Evolutionary conservation across 2,329 filamentous ascomycete genomes (phyloP), one percentile per base, ranked within the genome.

Genomic region (Talaromyces sp.): DNA sequence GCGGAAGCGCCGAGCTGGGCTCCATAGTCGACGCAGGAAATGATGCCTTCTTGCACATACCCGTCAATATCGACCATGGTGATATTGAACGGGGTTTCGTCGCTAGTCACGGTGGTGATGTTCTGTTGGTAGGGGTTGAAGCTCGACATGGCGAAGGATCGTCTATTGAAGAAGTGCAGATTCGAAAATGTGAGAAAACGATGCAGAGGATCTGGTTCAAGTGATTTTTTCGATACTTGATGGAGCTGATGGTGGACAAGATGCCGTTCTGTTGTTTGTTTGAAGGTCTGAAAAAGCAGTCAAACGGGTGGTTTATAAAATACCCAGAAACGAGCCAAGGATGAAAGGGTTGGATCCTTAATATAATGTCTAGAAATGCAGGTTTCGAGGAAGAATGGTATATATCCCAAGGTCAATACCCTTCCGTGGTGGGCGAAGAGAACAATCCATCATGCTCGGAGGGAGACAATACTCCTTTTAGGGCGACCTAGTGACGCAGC

Each of bases 1-100:
- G 88, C 65, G 54, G 84, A 85, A 28, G 89, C 85, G 33, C 91
- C 91, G 57, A 92, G 81, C 72, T 94, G 90, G 18, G 83, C 77
- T 58, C 85, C 87, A 71, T 88, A 91, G 75, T 87, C 88, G 79
- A 90, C 86, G 70, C 75, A 79, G 40, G 81, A 70, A 8, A 76
- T 75, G 61, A 80, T 73, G 63, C 78, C 79, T 69, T 83, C 83
- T 62, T 77, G 72, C 59, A 81, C 73, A 56, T 79, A 79, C 4
- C 64, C 59, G 66, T 85, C 73, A 44, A 88, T 63, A 3, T 74
- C 70, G 8, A 65, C 54, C 62, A 87, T 72, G 51, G 71, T 67
- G 44, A 82, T 68, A 0, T 70, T 65, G 64, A 84, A 70, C 1
- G 73, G 66, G 1, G 71, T 74, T 28, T 81, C 81, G 70, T 86